Conservation (phyloP, 169 alveolate genomes). For the Plasmodium sp. region DNA sequence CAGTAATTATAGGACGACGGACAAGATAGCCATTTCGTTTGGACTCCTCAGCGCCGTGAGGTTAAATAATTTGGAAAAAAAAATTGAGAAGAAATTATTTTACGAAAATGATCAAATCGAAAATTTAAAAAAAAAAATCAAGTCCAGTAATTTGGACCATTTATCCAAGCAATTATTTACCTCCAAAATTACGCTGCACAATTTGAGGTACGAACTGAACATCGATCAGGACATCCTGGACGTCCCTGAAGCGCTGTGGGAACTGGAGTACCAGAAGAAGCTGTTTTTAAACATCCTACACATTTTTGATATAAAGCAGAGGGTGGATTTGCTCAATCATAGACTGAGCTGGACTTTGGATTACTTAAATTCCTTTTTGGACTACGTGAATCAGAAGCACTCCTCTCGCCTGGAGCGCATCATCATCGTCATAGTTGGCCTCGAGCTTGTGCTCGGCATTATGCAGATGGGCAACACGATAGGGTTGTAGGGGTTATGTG, state of each 20-base stretch:
- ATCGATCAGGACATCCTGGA: constrained; percentile 79
- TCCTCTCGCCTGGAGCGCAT: constrained; percentile 82
- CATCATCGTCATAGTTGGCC: constrained; percentile 78
- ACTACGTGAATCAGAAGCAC: constrained; percentile 81
- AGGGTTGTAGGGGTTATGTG: not conserved
- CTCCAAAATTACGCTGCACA: constrained; percentile 65
- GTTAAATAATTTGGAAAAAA: constrained; percentile 68
- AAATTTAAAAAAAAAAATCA: constrained; percentile 62
- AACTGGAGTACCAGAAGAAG: constrained; percentile 77
- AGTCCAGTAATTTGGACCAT: constrained; percentile 53
- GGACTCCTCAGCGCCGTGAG: constrained; percentile 70
- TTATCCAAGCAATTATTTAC: constrained; percentile 66
- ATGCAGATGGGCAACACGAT: constrained; percentile 69
- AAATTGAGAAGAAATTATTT: constrained; percentile 72
- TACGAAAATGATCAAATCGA: constrained; percentile 74
- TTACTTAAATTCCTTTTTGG: constrained; percentile 80
- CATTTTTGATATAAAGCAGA: constrained; percentile 76
- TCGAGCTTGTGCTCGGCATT: constrained; percentile 80
- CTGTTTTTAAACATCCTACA: constrained; percentile 73
- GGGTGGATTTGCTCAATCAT: constrained; percentile 81
- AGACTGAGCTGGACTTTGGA: constrained; percentile 82
- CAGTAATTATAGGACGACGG: constrained; percentile 57
- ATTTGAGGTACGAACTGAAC: constrained; percentile 64
- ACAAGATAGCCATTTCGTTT: constrained; percentile 64
- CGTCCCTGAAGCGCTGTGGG: constrained; percentile 82